Base-by-base conservation (phyloP, 768 basidiomycete species). In the Trametes maxima region DNA sequence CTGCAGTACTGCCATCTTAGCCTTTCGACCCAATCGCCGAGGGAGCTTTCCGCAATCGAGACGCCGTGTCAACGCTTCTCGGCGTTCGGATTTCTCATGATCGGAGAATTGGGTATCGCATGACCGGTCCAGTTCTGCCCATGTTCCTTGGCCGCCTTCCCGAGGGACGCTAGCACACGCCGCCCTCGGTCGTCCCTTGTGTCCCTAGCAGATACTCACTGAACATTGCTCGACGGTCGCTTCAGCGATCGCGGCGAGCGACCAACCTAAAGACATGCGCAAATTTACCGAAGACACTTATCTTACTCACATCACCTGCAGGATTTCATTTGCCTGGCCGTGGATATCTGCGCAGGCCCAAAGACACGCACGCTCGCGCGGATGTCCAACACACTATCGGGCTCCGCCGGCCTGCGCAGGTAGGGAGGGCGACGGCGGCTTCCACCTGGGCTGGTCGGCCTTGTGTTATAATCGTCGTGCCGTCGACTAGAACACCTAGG, bases 11-110 rank as follows among this genome's bases (percentile, higher is more conserved):
- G 56, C 50, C 54, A 46, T 49, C 50, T 39, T 37, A 49, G 40
- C 35, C 10, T 33, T 28, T 52, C 52, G 25, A 49, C 33, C 46
- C 53, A 59, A 53, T 59, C 62, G 52, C 57, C 46, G 33, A 40
- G 22, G 56, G 44, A 17, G 36, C 19, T 47, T 35, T 47, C 16
- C 28, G 59, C 46, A 57, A 33, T 63, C 57, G 39, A 63, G 62
- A 35, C 62, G 62, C 52, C 40, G 39, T 54, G 43, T 39, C 25
- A 50, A 57, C 35, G 45, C 62, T 63, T 63, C 62, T 58, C 22
- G 62, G 53, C 57, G 57, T 58, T 53, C 62, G 52, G 52, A 35
- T 58, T 63, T 63, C 62, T 63, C 62, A 63, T 63, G 62, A 63
- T 63, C 62, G 62, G 62, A 63, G 62, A 59, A 63, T 63, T 58